Conservation (phyloP, 371 early-diverging fungal species). For the Mortierella sp. region DNA sequence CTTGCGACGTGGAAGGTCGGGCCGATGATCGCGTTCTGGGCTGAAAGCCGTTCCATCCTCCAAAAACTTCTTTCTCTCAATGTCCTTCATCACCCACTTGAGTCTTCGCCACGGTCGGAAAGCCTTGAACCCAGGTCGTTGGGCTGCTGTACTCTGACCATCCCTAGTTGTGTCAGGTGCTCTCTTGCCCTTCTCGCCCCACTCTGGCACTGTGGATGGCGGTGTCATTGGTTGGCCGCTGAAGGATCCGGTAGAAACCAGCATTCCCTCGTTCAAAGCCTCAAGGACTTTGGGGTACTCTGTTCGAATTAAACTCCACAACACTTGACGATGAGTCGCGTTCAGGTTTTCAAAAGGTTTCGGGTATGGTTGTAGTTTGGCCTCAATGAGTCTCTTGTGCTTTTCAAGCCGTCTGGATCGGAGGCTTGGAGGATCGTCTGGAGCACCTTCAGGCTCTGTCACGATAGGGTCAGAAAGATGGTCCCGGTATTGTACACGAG, state of each 20-base stretch:
- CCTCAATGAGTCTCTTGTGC: conserved; percentile 23
- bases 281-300: conserved; percentile 35
- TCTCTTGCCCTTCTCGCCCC: neutral
- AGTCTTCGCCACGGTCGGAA: conserved; percentile 46
- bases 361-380: conserved; percentile 33
- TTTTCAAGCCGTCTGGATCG: conserved; percentile 8
- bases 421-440: neutral
- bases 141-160: neutral
- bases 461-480: conserved; percentile 3
- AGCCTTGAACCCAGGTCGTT: neutral
- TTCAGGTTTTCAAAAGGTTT: conserved; percentile 30
- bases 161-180: neutral
- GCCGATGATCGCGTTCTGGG: conserved; percentile 25
- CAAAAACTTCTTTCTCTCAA: conserved; percentile 38
- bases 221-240: neutral
- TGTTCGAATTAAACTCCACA: conserved; percentile 31
- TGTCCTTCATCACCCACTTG: conserved; percentile 46
- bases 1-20: conserved; percentile 22
- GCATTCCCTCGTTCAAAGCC: conserved; percentile 38
- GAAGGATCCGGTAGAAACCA: conserved; percentile 9
- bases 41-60: conserved; percentile 13
- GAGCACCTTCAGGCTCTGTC: neutral
- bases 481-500: neutral
- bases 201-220: neutral
- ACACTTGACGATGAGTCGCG: conserved; percentile 21